Percentiles rank a stretch among this genome's conserved stretches.
Evolutionary conservation across 2,329 filamentous ascomycete genomes (phyloP).

Genomic region (Xylaria sp.): DNA sequence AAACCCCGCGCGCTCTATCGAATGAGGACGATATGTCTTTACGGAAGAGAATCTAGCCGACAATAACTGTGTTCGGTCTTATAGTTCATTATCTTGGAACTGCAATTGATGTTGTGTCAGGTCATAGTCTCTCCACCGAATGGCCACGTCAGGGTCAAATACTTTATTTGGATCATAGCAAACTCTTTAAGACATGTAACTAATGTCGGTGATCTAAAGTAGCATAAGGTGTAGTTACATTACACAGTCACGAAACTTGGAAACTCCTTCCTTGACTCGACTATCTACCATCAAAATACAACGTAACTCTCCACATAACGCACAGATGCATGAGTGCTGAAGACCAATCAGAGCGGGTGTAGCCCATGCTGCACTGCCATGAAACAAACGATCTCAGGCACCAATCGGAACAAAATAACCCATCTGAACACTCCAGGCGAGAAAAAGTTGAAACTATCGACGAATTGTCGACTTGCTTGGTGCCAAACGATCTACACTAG

Average conservation of each 20-base stretch:
- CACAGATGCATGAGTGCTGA: background rate
- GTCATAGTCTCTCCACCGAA: background rate
- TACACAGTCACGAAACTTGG: background rate
- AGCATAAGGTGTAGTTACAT: background rate
- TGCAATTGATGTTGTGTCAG: background rate
- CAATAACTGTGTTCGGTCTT: background rate
- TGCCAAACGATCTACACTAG: background rate
- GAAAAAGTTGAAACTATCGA: conserved; percentile 9
- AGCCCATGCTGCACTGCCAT: background rate
- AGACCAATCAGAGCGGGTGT: conserved; percentile 11
- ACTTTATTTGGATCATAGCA: background rate
- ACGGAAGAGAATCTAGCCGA: background rate
- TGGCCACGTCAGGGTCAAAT: background rate
- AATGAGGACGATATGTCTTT: background rate
- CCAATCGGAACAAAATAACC: conserved; percentile 21
- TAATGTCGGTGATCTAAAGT: background rate
- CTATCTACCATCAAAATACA: background rate
- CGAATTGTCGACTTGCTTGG: conserved; percentile 11
- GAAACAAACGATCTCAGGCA: conserved; percentile 17
- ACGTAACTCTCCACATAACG: background rate
- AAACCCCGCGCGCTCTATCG: background rate
- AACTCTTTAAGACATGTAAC: background rate
- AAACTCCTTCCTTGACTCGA: background rate
- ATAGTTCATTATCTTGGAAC: background rate
- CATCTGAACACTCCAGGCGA: background rate